Evolutionary conservation across 805 yeast genomes (phyloP).

Genomic region (Candida nitratophila): DNA sequence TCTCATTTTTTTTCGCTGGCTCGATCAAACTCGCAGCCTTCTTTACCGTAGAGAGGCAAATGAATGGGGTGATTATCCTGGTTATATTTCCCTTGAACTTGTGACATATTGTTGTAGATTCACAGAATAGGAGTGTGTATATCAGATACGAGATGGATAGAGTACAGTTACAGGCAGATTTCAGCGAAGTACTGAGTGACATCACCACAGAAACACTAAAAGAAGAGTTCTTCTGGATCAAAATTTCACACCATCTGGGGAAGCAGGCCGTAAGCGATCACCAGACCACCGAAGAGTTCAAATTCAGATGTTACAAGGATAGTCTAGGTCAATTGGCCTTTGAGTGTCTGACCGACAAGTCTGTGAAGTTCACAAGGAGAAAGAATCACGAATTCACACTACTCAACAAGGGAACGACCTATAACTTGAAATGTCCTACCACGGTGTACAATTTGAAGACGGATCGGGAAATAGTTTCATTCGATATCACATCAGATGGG

Average conservation of each 20-base stretch:
- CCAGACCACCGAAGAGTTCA: not conserved
- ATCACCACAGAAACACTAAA: conserved; percentile 1
- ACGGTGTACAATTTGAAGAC: not conserved
- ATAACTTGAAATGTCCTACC: not conserved
- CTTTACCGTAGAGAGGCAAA: no score
- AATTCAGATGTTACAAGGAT: not conserved
- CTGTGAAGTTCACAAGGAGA: not conserved
- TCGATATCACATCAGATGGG: conserved; percentile 6
- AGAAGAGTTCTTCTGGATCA: conserved; percentile 6
- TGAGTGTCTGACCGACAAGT: not conserved
- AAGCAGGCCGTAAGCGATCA: no score
- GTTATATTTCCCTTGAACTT: no score
- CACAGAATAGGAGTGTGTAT: no score
- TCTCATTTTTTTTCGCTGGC: no score
- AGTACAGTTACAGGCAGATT: conserved; percentile 13
- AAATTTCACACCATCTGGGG: not conserved
- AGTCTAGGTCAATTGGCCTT: not conserved
- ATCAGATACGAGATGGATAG: no score
- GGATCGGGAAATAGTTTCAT: not conserved
- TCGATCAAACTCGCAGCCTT: no score
- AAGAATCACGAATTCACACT: not conserved
- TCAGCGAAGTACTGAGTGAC: conserved; percentile 11
- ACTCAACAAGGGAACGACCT: not conserved
- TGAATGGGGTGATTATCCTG: no score
- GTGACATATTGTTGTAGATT: no score